These are phyloP conservation scores for Schwanniomyces sp. DNA, from an alignment of 805 yeast species.

Conservation along the genomic window DNA sequence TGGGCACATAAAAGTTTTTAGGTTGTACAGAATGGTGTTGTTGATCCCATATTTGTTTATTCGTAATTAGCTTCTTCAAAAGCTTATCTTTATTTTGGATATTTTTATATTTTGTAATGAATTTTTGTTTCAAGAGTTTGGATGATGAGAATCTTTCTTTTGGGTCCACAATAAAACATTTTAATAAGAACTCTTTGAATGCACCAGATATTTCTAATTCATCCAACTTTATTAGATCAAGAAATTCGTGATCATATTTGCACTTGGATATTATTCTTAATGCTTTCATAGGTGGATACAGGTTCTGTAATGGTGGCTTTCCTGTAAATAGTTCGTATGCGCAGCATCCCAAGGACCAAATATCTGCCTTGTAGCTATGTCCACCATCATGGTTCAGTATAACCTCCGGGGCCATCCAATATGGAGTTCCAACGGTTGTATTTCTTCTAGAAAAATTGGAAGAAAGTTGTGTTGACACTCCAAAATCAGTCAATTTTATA, in stretches of 20 bases:
- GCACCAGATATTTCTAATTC: conserved; percentile 18
- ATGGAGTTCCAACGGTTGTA: conserved; percentile 56
- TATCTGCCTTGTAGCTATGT: conserved; percentile 59
- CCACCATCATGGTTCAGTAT: conserved; percentile 60
- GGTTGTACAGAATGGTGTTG: conserved; percentile 31
- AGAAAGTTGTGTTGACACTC: conserved; percentile 44
- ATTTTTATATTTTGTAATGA: conserved; percentile 21
- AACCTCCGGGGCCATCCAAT: conserved; percentile 68
- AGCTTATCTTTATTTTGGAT: conserved; percentile 11
- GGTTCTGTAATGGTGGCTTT: conserved; percentile 61
- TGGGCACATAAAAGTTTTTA: conserved; percentile 36
- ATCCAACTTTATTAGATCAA: conserved; percentile 23
- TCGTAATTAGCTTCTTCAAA: conserved; percentile 31
- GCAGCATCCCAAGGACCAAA: conserved; percentile 81
- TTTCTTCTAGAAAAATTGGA: conserved; percentile 43
- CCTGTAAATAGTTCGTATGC: conserved; percentile 72
- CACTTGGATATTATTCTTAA: conserved; percentile 38
- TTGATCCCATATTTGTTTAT: conserved; percentile 39
- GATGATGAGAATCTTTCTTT: conserved; percentile 29
- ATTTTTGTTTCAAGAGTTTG: conserved; percentile 31
- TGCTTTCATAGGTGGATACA: conserved; percentile 44
- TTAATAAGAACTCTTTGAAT: conserved; percentile 30
- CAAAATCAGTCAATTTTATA: conserved; percentile 46
- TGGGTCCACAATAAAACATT: conserved; percentile 37
- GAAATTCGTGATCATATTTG: conserved; percentile 27